A percentile compares a stretch with the other conserved stretches of the same genome.
Evolutionary conservation across 2,329 filamentous ascomycete species (phyloP).

Genomic region (Scopulariopsis brevicaulis): DNA sequence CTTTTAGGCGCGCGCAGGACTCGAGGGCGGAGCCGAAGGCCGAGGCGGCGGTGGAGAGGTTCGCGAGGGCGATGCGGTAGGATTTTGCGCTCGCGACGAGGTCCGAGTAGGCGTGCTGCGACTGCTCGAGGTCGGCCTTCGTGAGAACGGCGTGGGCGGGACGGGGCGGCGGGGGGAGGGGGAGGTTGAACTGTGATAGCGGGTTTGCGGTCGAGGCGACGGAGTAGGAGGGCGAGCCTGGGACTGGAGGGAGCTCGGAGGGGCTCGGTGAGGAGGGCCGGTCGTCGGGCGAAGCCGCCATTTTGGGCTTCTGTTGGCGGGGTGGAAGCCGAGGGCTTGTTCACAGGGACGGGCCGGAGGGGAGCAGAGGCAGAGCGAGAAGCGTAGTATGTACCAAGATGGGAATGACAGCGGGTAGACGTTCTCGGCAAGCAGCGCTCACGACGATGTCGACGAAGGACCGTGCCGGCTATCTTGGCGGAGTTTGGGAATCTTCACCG

Average conservation of each 20-base stretch:
- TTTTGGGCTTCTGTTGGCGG: not conserved
- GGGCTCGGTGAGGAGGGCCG: conserved; percentile 1
- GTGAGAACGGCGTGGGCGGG: conserved; percentile 48
- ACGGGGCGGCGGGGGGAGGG: conserved; percentile 47
- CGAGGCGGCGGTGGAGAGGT: conserved; percentile 49
- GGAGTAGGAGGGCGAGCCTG: conserved; percentile 51
- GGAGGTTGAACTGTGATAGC: conserved; percentile 45
- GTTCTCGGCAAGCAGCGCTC: no score
- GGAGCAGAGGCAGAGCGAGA: not conserved
- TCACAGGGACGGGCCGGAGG: not conserved
- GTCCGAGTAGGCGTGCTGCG: conserved; percentile 50
- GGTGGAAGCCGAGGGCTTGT: not conserved
- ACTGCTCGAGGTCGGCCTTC: conserved; percentile 50
- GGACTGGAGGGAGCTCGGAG: conserved; percentile 31
- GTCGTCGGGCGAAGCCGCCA: not conserved
- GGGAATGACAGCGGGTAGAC: no score
- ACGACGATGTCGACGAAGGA: not conserved
- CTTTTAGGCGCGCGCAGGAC: conserved; percentile 56
- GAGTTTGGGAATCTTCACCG: not conserved
- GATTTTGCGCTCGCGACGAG: conserved; percentile 50
- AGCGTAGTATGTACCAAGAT: not conserved
- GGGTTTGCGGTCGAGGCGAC: conserved; percentile 52
- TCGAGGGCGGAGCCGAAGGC: conserved; percentile 55
- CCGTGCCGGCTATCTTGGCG: not conserved
- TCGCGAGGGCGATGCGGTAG: conserved; percentile 50